These are phyloP conservation scores for Geotrichum aggregatum DNA, from an alignment of 1,139 yeast genomes.

Conservation along the genomic window DNA sequence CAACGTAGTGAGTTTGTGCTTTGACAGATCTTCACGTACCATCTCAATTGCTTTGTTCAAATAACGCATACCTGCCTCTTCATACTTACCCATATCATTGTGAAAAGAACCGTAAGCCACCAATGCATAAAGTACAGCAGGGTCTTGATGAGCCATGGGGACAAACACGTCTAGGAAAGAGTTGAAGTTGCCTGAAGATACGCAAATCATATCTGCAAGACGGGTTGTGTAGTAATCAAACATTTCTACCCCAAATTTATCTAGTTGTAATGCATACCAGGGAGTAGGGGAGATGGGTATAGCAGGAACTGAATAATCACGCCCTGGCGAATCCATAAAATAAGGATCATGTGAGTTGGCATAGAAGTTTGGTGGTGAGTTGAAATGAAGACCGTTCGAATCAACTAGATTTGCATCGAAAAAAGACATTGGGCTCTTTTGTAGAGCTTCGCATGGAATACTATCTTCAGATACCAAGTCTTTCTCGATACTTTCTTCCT, in stretches of 20 bases:
- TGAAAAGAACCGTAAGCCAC: conserved; percentile 78
- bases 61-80: conserved; percentile 38
- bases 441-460: not conserved
- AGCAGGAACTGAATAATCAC: not conserved
- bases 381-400: not conserved
- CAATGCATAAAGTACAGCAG: conserved; percentile 63
- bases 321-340: not conserved
- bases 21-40: conserved; percentile 24
- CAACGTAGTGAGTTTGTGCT: conserved; percentile 42
- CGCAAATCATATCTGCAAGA: conserved; percentile 55
- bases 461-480: not conserved
- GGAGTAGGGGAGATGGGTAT: conserved; percentile 13
- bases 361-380: not conserved
- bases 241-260: conserved; percentile 47
- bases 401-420: not conserved
- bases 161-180: conserved; percentile 68
- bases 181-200: conserved; percentile 54
- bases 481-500: not conserved
- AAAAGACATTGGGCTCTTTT: not conserved
- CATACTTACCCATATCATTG: conserved; percentile 44
- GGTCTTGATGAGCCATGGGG: conserved; percentile 69
- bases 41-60: conserved; percentile 36
- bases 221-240: conserved; percentile 64
- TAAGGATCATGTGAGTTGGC: not conserved
- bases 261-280: conserved; percentile 35